Conservation (phyloP, 2,329 filamentous ascomycete species). For the Bretziella fagacearum region DNA sequence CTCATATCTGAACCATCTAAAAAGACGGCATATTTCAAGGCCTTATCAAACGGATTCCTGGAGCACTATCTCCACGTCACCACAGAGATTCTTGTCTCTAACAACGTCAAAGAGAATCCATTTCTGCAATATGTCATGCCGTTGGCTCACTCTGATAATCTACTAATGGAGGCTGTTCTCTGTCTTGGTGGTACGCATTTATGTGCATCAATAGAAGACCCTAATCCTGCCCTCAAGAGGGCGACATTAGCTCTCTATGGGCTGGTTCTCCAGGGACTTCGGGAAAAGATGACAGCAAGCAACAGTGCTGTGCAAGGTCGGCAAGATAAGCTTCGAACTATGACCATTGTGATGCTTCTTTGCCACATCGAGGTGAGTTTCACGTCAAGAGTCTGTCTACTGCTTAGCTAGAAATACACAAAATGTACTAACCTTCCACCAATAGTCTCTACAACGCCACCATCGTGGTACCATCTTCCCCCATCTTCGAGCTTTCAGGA, state of each 20-base stretch:
- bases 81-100: slow-evolving; percentile 14
- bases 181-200: slow-evolving; percentile 13
- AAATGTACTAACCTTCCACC: not conserved
- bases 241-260: slow-evolving; percentile 12
- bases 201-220: slow-evolving; percentile 13
- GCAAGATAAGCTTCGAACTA: slow-evolving; percentile 11
- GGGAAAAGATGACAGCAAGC: slow-evolving; percentile 12
- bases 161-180: slow-evolving; percentile 13
- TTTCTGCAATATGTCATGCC: slow-evolving; percentile 14
- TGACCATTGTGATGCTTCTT: slow-evolving; percentile 14
- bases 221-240: slow-evolving; percentile 7
- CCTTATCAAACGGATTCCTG: slow-evolving; percentile 12
- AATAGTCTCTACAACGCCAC: slow-evolving; percentile 12
- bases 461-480: slow-evolving; percentile 13
- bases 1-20: slow-evolving; percentile 5
- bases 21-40: slow-evolving; percentile 6
- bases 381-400: not conserved
- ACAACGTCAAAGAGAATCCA: slow-evolving; percentile 12
- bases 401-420: too few species aligned
- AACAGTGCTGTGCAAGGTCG: not conserved
- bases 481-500: slow-evolving; percentile 12
- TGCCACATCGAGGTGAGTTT: slow-evolving; percentile 12
- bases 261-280: slow-evolving; percentile 7
- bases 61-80: slow-evolving; percentile 14
- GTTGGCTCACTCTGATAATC: slow-evolving; percentile 12